Conservation (phyloP, 23 red algal species). For the Gracilariopsis chorda region DNA sequence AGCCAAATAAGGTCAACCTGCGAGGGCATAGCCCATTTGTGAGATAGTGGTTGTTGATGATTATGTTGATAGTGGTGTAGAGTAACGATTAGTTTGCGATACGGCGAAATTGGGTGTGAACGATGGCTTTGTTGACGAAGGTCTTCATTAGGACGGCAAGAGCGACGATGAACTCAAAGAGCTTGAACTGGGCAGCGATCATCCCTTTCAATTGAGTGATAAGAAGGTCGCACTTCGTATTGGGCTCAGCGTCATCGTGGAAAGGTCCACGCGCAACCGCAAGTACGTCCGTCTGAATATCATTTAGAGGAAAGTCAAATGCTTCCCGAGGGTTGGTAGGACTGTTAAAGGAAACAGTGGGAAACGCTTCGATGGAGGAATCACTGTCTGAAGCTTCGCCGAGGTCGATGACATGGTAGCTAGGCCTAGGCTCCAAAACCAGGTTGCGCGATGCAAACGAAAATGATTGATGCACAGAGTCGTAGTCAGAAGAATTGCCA, state of each 20-base stretch:
- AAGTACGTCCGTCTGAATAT: too few relatives aligned
- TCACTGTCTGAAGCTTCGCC: not conserved
- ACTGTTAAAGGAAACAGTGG: not conserved
- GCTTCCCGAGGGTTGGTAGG: not conserved
- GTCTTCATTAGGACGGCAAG: not conserved
- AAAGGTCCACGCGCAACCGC: not conserved
- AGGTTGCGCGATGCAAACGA: not conserved
- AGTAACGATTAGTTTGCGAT: not conserved
- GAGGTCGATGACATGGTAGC: constrained; percentile 3
- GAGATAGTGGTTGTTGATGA: too few relatives aligned
- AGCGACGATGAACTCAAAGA: not conserved
- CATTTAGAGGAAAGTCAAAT: not conserved
- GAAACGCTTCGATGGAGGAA: not conserved
- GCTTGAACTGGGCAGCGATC: not conserved
- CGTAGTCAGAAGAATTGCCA: not conserved
- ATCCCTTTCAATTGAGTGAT: not conserved
- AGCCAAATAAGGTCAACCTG: too few relatives aligned
- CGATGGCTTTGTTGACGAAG: not conserved
- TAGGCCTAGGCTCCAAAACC: not conserved
- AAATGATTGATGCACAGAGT: not conserved
- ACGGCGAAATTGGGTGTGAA: not conserved
- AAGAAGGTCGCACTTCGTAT: not conserved
- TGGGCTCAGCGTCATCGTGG: not conserved
- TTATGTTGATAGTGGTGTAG: too few relatives aligned
- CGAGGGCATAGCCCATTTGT: too few relatives aligned